Percentiles rank a stretch among this genome's conserved stretches.
These are phyloP conservation scores for Phytophthora niederhauseri DNA, from an alignment of 352 stramenopile genomes.

Conservation along the genomic window DNA sequence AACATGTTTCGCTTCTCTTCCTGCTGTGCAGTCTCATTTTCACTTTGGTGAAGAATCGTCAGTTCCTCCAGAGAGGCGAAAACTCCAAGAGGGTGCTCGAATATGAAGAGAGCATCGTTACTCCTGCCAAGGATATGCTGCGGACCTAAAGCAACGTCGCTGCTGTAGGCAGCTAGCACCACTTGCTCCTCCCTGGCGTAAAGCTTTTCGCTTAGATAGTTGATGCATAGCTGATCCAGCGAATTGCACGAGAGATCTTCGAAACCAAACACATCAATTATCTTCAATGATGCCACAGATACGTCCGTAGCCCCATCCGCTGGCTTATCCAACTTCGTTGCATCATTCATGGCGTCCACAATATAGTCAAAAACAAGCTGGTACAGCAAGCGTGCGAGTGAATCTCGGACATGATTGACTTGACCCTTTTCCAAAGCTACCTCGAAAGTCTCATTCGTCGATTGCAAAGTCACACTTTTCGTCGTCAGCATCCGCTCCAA, in stretches of 20 bases:
- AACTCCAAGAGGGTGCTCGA: slow-evolving; percentile 60
- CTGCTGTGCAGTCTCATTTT: slow-evolving; percentile 48
- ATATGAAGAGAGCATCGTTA: slow-evolving; percentile 43
- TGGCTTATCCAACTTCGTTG: slow-evolving; percentile 33
- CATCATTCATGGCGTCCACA: slow-evolving; percentile 52
- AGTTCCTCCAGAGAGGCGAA: slow-evolving; percentile 77
- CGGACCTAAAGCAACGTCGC: not conserved
- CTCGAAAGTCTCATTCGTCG: slow-evolving; percentile 61
- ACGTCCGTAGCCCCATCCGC: slow-evolving; percentile 1
- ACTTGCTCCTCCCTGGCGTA: slow-evolving; percentile 51
- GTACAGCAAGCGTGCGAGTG: slow-evolving; percentile 67
- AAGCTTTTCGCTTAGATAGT: slow-evolving; percentile 85
- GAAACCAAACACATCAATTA: slow-evolving; percentile 82
- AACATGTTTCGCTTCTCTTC: slow-evolving; percentile 73
- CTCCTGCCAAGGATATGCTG: slow-evolving; percentile 3
- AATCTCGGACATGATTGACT: slow-evolving; percentile 52
- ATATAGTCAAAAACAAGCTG: slow-evolving; percentile 55
- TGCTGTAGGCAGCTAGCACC: slow-evolving; percentile 19
- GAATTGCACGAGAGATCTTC: slow-evolving; percentile 74
- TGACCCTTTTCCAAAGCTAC: slow-evolving; percentile 55
- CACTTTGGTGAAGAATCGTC: slow-evolving; percentile 64
- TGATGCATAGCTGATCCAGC: slow-evolving; percentile 82
- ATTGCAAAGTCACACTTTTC: slow-evolving; percentile 46
- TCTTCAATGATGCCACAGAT: slow-evolving; percentile 37
- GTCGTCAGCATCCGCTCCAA: slow-evolving; percentile 57